Conservation (phyloP, 768 basidiomycete species). For the Agaricus subrufescens region DNA sequence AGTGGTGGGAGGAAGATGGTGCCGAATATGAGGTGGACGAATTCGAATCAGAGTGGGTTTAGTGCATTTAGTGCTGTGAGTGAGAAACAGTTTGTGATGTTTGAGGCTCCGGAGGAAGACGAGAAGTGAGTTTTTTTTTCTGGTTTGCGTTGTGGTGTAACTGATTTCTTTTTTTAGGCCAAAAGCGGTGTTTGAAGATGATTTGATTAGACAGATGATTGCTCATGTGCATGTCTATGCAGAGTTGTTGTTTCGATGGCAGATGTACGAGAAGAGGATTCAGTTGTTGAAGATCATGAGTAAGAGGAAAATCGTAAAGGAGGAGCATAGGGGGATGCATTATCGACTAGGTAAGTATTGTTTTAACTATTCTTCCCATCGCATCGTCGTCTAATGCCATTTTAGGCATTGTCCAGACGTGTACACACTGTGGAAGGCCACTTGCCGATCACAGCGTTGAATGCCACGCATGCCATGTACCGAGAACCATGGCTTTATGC, state of each 20-base stretch:
- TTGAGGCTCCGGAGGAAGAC: slow-evolving; percentile 24
- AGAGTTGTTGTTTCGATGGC: slow-evolving; percentile 73
- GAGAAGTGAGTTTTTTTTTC: slow-evolving; percentile 18
- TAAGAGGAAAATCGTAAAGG: slow-evolving; percentile 14
- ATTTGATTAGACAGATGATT: slow-evolving; percentile 37
- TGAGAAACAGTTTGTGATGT: slow-evolving; percentile 28
- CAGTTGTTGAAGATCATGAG: slow-evolving; percentile 69
- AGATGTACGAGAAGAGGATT: slow-evolving; percentile 61
- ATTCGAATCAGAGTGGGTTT: slow-evolving; percentile 17
- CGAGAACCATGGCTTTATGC: slow-evolving; percentile 48
- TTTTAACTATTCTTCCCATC: neutral
- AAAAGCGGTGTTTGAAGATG: slow-evolving; percentile 27
- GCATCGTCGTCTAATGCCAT: neutral
- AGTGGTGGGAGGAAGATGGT: slow-evolving; percentile 23
- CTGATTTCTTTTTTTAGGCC: slow-evolving; percentile 13
- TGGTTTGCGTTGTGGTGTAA: slow-evolving; percentile 6
- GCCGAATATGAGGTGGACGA: slow-evolving; percentile 37
- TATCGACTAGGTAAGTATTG: slow-evolving; percentile 31
- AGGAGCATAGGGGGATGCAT: slow-evolving; percentile 15
- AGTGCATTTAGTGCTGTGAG: slow-evolving; percentile 10
- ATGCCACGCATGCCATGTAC: slow-evolving; percentile 40
- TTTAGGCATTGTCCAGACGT: slow-evolving; percentile 44
- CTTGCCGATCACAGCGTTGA: slow-evolving; percentile 27
- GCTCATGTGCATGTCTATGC: slow-evolving; percentile 68
- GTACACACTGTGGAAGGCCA: slow-evolving; percentile 30